Evolutionary conservation across 768 basidiomycete species (phyloP), one percentile per base, ranked within the genome.

Genomic region (Boletus rubropictus): DNA sequence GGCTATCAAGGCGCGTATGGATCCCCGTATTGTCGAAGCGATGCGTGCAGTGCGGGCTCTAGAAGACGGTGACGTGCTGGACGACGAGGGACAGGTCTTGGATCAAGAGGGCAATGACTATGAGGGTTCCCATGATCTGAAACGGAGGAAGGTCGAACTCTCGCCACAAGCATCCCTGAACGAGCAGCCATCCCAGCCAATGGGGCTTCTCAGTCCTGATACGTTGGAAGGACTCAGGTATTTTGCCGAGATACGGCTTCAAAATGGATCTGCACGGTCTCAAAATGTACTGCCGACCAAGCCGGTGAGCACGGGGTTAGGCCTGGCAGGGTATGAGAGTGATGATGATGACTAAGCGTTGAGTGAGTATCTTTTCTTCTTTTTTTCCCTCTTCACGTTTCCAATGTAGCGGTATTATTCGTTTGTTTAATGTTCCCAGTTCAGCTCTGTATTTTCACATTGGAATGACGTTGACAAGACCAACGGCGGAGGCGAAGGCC

Each of bases 141-240:
- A 74, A 51, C 60, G 73, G 49, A 63, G 71, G 49, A 61, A 49
- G 50, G 52, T 65, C 3, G 61, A 64, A 29, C 34, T 65, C 7
- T 49, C 58, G 32, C 56, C 67, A 27, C 61, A 61, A 28, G 55
- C 54, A 42, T 55, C 64, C n/a, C 51, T 56, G 36, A 45, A 59
- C 32, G 58, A 63, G 43, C 56, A 69, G 49, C 64, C 66, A 5
- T 64, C 69, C 17, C 61, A 71, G 43, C 64, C 77, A 1, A 64
- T 57, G 24, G 86, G 91, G 0, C 65, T 99, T 33, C 72, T 99
- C 29, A 89, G 74, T 47, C 75, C 81, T 5, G 92, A 95, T 57
- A 88, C 95, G 10, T 63, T 98, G 21, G 90, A 95, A 57, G 87
- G 92, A 39, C 68, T 99, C 41, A 89, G 84, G 63, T 94, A 90